These are phyloP conservation scores for Solanum corneliomulleri DNA, from an alignment of 257 asterid genomes.

Conservation along the genomic window DNA sequence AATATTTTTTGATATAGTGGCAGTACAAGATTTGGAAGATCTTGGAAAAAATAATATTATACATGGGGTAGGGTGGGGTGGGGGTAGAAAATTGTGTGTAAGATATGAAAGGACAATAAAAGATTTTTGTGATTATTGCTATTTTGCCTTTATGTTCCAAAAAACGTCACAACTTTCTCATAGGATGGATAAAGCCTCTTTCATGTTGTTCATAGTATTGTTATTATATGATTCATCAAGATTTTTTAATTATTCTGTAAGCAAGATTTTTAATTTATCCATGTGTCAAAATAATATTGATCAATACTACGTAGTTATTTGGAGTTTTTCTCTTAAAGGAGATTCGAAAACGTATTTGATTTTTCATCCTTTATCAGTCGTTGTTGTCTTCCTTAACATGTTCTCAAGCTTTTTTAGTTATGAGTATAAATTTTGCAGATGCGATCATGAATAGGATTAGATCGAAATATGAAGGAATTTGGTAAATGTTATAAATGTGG, in stretches of 20 bases:
- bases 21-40: not conserved
- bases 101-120: not conserved
- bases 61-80: not conserved
- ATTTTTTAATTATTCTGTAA: not conserved
- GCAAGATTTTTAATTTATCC: not conserved
- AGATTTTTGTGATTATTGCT: not conserved
- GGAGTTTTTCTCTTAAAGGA: no score
- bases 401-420: not conserved
- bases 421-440: no score
- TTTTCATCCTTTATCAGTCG: no score
- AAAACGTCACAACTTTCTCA: not conserved
- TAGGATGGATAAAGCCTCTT: not conserved
- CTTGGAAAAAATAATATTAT: not conserved
- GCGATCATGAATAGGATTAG: not conserved
- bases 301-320: no score
- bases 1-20: not conserved
- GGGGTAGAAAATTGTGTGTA: not conserved
- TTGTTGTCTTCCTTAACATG: not conserved
- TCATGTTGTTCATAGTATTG: not conserved
- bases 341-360: no score
- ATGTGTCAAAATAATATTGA: no score
- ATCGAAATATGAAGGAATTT: not conserved
- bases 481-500: not conserved
- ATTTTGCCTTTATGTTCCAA: not conserved
- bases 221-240: not conserved